Evolutionary conservation across 2,329 filamentous ascomycete genomes (phyloP), one percentile per base, ranked within the genome.

Genomic region (Lachnum nothofagi): DNA sequence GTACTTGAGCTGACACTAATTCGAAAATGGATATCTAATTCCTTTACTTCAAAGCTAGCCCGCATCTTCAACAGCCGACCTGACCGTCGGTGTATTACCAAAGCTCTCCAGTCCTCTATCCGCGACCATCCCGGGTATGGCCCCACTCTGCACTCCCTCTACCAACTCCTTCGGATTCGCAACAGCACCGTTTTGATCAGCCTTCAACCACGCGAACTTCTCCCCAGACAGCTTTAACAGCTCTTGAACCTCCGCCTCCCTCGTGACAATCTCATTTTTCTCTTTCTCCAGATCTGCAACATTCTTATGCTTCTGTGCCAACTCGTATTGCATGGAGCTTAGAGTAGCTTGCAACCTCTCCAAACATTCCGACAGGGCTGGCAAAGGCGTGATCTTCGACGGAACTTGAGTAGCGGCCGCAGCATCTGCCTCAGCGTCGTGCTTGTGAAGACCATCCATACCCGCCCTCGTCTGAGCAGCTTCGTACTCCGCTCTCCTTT

Each of bases 401-500:
- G 64, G 64, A 14, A 63, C 49, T 35, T 63, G 61, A 4, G 49
- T 27, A 54, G 54, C 34, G 43, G 50, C 19, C 3, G 12, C 43
- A 53, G 57, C 53, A 22, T 68, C 67, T 46, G 69, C 69, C 31
- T 71, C 59, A 38, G 67, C 66, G 39, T 70, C 66, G 12, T 64
- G 72, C 60, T 74, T 75, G 61, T 73, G 69, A 19, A 86, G 62
- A 0, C 83, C 86, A 60, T 91, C 91, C 71, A 93, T 85, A n/a
- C 89, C 91, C 3, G 88, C 86, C 17, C 86, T 79, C 7, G 88
- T 91, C 70, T 97, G 91, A 4, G 88, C 85, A 9, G 83, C 80
- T 67, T 95, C 91, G 68, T 95, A 97, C 0, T 88, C 91, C 2
- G 85, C 88, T 49, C 83, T 82, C 14, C 85, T 78, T 63, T 85